phyloP scores from a whole-genome alignment of 108 stramenopile species.

The Fragilariopsis cylindrus region DNA sequence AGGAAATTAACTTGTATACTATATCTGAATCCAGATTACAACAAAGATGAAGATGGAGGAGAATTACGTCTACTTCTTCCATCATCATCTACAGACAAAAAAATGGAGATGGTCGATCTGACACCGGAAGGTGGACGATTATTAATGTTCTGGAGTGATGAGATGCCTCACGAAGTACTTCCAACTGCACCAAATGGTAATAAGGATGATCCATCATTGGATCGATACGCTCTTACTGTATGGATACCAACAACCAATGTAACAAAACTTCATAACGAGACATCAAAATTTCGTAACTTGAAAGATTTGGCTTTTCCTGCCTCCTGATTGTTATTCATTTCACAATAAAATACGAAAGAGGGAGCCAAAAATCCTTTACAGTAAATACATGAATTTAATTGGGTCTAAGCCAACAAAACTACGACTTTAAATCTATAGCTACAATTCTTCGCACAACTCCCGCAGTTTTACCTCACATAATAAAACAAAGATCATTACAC shows the following conservation, averaged over 20 bases:
- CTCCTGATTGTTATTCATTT: too few relatives aligned
- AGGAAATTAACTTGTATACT: constrained; percentile 70
- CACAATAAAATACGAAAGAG: too few relatives aligned
- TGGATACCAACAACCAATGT: constrained; percentile 66
- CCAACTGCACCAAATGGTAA: constrained; percentile 29
- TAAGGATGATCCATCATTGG: constrained; percentile 18
- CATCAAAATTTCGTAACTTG: constrained; percentile 30
- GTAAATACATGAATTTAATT: too few relatives aligned
- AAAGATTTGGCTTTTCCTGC: constrained; percentile 21
- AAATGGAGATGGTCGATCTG: constrained; percentile 38
- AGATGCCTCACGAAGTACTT: constrained; percentile 72
- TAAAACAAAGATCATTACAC: too few relatives aligned
- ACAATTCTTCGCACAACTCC: too few relatives aligned
- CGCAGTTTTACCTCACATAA: too few relatives aligned
- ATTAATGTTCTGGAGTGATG: constrained; percentile 69
- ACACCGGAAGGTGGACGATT: constrained; percentile 61
- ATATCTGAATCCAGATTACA: constrained; percentile 68
- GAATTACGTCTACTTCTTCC: constrained; percentile 40
- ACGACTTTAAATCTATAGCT: too few relatives aligned
- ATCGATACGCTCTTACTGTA: constrained; percentile 72
- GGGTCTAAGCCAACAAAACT: too few relatives aligned
- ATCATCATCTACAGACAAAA: neutral
- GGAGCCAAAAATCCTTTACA: too few relatives aligned
- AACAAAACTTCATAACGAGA: constrained; percentile 36
- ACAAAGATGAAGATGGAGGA: constrained; percentile 42